Conservation (phyloP, 1,284 basidiomycete species). For the Trametes hirsuta region DNA sequence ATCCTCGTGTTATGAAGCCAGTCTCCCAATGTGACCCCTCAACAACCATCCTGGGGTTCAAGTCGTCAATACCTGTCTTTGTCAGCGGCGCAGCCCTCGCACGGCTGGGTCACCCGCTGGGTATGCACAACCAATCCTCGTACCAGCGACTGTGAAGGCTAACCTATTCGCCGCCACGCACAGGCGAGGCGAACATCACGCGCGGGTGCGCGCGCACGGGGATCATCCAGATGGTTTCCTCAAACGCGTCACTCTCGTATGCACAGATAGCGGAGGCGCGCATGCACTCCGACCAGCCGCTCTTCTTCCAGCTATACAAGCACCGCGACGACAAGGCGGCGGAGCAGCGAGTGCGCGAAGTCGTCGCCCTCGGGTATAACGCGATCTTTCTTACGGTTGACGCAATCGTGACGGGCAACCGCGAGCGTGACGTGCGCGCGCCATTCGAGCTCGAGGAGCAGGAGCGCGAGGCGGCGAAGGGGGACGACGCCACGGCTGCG, state of each 20-base stretch:
- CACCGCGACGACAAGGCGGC: slow-evolving; percentile 73
- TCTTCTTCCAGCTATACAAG: slow-evolving; percentile 92
- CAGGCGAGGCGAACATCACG: slow-evolving; percentile 85
- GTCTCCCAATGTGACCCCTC: slow-evolving; percentile 74
- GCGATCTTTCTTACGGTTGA: slow-evolving; percentile 94
- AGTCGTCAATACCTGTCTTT: slow-evolving; percentile 81
- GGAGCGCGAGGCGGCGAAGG: slow-evolving; percentile 45
- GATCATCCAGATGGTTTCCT: slow-evolving; percentile 90
- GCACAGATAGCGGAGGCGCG: slow-evolving; percentile 68
- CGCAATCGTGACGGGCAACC: slow-evolving; percentile 83
- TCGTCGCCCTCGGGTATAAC: slow-evolving; percentile 75
- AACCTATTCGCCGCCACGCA: neutral
- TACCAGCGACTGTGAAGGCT: neutral
- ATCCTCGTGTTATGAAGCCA: slow-evolving; percentile 76
- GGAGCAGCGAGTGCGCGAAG: slow-evolving; percentile 71
- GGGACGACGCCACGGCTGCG: slow-evolving; percentile 28
- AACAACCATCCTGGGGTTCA: slow-evolving; percentile 77
- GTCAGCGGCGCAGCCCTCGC: slow-evolving; percentile 88
- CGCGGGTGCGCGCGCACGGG: slow-evolving; percentile 69
- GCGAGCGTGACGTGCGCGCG: slow-evolving; percentile 78
- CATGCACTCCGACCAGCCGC: slow-evolving; percentile 60
- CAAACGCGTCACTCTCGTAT: slow-evolving; percentile 82
- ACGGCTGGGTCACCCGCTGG: slow-evolving; percentile 86
- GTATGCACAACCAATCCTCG: slow-evolving; percentile 33
- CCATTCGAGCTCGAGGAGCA: slow-evolving; percentile 66